Evolutionary conservation across 129 eudicot species (phyloP).

Genomic region (Logfia minima): DNA sequence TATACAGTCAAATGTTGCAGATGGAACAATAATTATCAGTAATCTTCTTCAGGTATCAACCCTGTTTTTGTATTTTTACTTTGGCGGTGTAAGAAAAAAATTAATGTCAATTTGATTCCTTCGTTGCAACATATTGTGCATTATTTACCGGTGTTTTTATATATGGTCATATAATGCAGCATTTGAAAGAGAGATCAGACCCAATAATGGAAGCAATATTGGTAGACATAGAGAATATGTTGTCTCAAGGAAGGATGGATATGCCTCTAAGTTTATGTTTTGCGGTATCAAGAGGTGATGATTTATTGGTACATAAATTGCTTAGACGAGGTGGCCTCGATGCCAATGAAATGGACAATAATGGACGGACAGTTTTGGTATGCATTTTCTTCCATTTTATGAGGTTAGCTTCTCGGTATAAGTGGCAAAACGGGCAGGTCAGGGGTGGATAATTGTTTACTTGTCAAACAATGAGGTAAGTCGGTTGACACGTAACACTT

Average conservation of each 20-base stretch:
- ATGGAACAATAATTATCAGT: conserved; percentile 66
- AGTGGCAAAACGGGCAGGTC: conserved; percentile 5
- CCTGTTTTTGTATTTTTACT: not conserved
- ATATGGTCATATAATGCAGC: conserved; percentile 40
- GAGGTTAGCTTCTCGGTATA: not conserved
- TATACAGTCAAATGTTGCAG: conserved; percentile 65
- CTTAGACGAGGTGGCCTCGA: conserved; percentile 71
- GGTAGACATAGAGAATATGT: conserved; percentile 57
- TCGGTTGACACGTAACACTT: not conserved
- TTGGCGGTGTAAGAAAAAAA: not conserved
- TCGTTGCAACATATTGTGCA: not conserved
- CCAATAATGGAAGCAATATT: conserved; percentile 55
- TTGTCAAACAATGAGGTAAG: not conserved
- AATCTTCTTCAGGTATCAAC: conserved; percentile 65
- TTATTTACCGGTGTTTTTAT: not conserved
- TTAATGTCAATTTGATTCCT: not conserved
- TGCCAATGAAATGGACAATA: conserved; percentile 60
- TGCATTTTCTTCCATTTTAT: conserved; percentile 23
- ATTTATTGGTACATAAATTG: conserved; percentile 55
- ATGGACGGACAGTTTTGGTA: conserved; percentile 70
- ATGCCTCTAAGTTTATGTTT: conserved; percentile 81
- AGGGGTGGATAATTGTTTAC: not conserved
- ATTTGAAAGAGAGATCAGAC: conserved; percentile 57
- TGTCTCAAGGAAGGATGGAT: conserved; percentile 76
- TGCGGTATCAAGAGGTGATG: conserved; percentile 76